Percentiles rank a stretch among this genome's conserved stretches.
phyloP scores from a whole-genome alignment of 495 filamentous ascomycete species.

The Rhizodiscina lignyota region DNA sequence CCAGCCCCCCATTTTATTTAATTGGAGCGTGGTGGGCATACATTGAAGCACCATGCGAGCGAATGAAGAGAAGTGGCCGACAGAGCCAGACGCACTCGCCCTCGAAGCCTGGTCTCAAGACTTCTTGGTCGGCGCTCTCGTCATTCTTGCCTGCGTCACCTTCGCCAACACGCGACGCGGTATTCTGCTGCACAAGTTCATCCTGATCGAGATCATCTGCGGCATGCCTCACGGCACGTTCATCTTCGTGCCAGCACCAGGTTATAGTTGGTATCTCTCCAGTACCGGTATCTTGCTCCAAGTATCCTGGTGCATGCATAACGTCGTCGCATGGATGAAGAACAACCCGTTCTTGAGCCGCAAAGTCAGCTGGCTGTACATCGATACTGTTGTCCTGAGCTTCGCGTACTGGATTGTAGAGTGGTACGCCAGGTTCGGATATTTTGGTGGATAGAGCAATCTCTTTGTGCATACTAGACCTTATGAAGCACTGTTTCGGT shows the following conservation, averaged over 20 bases:
- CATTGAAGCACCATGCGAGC: too few species aligned
- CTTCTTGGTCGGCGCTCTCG: slow-evolving; percentile 9
- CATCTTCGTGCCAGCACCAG: slow-evolving; percentile 17
- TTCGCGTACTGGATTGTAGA: slow-evolving; percentile 23
- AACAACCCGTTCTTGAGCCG: slow-evolving; percentile 19
- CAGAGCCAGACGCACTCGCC: too few species aligned
- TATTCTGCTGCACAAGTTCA: slow-evolving; percentile 11
- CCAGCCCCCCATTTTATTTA: too few species aligned
- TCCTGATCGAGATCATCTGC: slow-evolving; percentile 13
- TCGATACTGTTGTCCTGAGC: slow-evolving; percentile 17
- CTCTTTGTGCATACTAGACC: slow-evolving; percentile 33
- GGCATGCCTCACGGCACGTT: slow-evolving; percentile 22
- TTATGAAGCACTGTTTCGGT: slow-evolving; percentile 33
- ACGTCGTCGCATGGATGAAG: slow-evolving; percentile 26
- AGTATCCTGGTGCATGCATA: slow-evolving; percentile 22
- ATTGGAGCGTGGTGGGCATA: too few species aligned
- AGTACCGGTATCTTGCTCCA: slow-evolving; percentile 20
- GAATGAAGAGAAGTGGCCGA: too few species aligned
- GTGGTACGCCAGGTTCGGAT: slow-evolving; percentile 22
- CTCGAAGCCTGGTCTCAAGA: slow-evolving; percentile 13
- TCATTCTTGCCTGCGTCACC: slow-evolving; percentile 9
- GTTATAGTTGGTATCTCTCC: slow-evolving; percentile 21
- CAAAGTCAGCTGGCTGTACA: slow-evolving; percentile 16
- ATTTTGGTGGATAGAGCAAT: slow-evolving; percentile 16
- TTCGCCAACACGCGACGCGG: slow-evolving; percentile 10